A percentile compares a stretch with the other conserved stretches of the same genome.
These are phyloP conservation scores for Lathyrus tuberosus DNA, from an alignment of 306 rosid species.

Conservation along the genomic window DNA sequence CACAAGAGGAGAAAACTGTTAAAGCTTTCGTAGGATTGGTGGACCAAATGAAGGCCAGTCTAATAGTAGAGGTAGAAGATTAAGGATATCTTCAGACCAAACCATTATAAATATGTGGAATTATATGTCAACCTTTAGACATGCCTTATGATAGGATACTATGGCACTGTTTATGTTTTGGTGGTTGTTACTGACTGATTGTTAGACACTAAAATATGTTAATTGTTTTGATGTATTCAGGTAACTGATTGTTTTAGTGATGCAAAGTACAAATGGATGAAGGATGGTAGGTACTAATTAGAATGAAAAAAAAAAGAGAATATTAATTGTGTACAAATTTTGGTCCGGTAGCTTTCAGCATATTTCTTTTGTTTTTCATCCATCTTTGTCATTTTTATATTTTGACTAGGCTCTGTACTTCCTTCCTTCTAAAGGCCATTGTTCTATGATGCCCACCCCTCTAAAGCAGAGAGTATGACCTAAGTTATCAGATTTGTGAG, in stretches of 20 bases:
- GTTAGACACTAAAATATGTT: too few relatives aligned
- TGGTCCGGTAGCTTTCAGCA: conserved; percentile 20
- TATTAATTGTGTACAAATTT: not conserved
- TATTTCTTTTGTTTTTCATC: conserved; percentile 21
- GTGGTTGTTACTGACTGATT: too few relatives aligned
- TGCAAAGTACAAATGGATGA: conserved; percentile 10
- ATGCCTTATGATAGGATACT: too few relatives aligned
- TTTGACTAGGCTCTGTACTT: conserved; percentile 6
- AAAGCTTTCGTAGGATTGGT: not conserved
- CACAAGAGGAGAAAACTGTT: not conserved
- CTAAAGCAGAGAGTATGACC: conserved; percentile 26
- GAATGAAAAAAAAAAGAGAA: not conserved
- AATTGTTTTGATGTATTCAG: too few relatives aligned
- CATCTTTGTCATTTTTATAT: conserved; percentile 17
- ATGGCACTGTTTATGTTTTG: too few relatives aligned
- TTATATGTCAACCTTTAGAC: not conserved
- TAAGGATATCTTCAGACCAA: not conserved
- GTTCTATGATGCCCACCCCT: conserved; percentile 18
- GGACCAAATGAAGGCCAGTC: not conserved
- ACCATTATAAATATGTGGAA: not conserved
- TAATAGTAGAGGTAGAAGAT: conserved; percentile 3
- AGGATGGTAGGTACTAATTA: conserved; percentile 12
- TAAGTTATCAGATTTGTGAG: conserved; percentile 28
- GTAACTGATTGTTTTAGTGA: conserved; percentile 1
- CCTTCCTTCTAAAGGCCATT: conserved; percentile 13